These are phyloP conservation scores for Mycena galopus DNA, from an alignment of 768 basidiomycete species.

Conservation along the genomic window DNA sequence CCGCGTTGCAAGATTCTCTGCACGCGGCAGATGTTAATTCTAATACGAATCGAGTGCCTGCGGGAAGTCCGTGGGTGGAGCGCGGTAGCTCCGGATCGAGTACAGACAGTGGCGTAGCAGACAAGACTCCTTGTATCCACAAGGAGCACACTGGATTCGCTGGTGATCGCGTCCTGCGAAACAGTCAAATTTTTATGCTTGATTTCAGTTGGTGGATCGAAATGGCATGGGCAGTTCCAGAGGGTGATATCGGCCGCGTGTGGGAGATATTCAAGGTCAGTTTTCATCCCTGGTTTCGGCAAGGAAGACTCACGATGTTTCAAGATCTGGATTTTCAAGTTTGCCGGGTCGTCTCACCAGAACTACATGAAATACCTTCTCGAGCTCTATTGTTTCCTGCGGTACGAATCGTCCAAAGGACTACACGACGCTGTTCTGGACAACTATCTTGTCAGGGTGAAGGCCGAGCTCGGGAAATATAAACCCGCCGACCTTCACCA, in stretches of 20 bases:
- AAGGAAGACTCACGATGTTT: too few species aligned
- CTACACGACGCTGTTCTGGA: constrained; percentile 36
- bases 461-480: constrained; percentile 31
- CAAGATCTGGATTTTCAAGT: constrained; percentile 6
- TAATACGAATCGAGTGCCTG: too few species aligned
- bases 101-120: too few species aligned
- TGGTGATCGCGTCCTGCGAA: background rate
- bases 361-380: constrained; percentile 43
- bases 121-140: too few species aligned
- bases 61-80: too few species aligned
- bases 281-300: too few species aligned
- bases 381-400: constrained; percentile 40
- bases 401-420: constrained; percentile 38
- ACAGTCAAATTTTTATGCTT: background rate
- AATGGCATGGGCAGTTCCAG: too few species aligned
- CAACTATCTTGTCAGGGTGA: constrained; percentile 42
- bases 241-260: too few species aligned
- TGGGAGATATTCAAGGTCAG: too few species aligned
- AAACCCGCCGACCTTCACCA: constrained; percentile 38
- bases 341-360: constrained; percentile 22
- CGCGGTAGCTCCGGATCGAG: too few species aligned
- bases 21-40: too few species aligned
- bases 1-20: too few species aligned
- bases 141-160: background rate
- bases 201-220: background rate